Base-by-base conservation (phyloP, 2,329 filamentous ascomycete species). In the Westerdykella aurantiaca region DNA sequence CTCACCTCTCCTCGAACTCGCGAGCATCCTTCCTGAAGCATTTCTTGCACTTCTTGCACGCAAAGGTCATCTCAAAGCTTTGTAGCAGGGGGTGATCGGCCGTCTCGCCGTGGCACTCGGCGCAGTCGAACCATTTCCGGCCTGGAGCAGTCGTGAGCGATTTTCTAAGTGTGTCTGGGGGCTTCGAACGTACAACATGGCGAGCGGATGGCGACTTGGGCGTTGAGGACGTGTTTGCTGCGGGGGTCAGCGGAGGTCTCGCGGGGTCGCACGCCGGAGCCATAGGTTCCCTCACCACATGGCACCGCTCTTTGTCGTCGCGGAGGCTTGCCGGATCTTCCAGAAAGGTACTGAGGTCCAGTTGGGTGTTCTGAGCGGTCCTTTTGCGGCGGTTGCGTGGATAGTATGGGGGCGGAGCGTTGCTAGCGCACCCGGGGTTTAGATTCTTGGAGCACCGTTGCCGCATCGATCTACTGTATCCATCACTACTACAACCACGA, bases 21-120 rank as follows among this genome's bases (percentile, higher is more conserved):
- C 81, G 74, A 37, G 85, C 85, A 60, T 98, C 88, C 67, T 97
- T 98, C 56, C 93, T 85, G 76, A 98, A 98, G 70, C 85, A 90
- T 72, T 98, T 98, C 57, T 86, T 90, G 82, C 93, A 98, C 74
- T 98, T 98, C 62, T 98, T 98, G 80, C 93, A 98, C 41, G 88
- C 88, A 63, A 98, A 97, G 31, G 76, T 80, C 88, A 98, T 95
- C 63, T 98, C 93, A 57, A 83, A 77, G 52, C 76, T 77, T 70
- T 95, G 86, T 42, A 80, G 71, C 17, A 98, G 81, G 31, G 78
- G 71, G 68, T 97, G 93, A 48, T 75, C 71, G 69, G 94, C 85
- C 49, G 81, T 75, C 67, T 98, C 93, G 42, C 73, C 72, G 72
- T 98, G 93, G 73, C 93, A 98, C 67, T 96, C 86, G 52, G 88